These are phyloP conservation scores for Candida railenensis DNA, from an alignment of 805 yeast species.

Conservation along the genomic window DNA sequence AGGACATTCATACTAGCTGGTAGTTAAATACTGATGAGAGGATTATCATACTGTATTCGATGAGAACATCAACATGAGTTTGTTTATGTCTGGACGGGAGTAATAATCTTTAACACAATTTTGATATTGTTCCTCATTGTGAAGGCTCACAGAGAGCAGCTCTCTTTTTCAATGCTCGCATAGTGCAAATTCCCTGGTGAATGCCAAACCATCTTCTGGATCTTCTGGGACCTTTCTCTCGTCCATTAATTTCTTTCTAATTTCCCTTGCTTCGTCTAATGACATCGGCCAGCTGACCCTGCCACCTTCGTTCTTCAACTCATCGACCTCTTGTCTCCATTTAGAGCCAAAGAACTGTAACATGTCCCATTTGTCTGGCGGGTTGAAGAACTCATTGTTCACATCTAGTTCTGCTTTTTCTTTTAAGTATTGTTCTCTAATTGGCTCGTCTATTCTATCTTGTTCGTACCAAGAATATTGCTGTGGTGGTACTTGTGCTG, in stretches of 20 bases:
- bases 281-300: not conserved
- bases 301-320: conserved; percentile 4
- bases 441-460: conserved; percentile 6
- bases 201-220: conserved; percentile 15
- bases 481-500: conserved; percentile 38
- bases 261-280: conserved; percentile 2
- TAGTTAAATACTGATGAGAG: too few species aligned
- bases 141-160: too few species aligned
- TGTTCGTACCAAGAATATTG: conserved; percentile 33
- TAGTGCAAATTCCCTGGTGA: conserved; percentile 22
- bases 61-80: too few species aligned
- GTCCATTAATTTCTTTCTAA: not conserved
- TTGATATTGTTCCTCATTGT: too few species aligned
- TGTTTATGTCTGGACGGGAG: too few species aligned
- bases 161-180: conserved; percentile 40
- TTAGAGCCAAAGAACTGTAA: conserved; percentile 5
- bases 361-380: conserved; percentile 1
- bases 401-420: not conserved
- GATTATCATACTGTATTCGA: too few species aligned
- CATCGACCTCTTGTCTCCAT: conserved; percentile 1
- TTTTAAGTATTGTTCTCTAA: conserved; percentile 6
- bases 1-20: too few species aligned
- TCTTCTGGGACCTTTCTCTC: conserved; percentile 10
- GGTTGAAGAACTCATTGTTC: not conserved
- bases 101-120: too few species aligned